Percentiles rank a stretch among this genome's conserved stretches.
Evolutionary conservation across 2,329 filamentous ascomycete genomes (phyloP).

Genomic region (Aspergillus bombycis): DNA sequence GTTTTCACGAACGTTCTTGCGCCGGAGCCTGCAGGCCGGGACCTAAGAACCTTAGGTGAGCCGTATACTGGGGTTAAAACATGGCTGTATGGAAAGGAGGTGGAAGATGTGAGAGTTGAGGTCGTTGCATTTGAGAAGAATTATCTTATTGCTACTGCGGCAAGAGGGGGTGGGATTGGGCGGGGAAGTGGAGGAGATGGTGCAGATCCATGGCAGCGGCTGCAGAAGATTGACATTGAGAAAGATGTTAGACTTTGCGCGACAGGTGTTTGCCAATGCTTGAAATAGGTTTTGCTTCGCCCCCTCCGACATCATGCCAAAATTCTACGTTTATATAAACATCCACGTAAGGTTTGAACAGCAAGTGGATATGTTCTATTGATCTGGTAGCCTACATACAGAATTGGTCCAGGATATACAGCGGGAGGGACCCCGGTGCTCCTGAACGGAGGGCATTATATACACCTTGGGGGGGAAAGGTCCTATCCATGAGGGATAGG

Average conservation of each 20-base stretch:
- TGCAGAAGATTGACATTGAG: slow-evolving; percentile 52
- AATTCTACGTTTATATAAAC: background rate
- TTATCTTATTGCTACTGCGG: slow-evolving; percentile 62
- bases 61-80: slow-evolving; percentile 51
- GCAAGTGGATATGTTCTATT: background rate
- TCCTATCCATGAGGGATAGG: background rate
- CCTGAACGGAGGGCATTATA: slow-evolving; percentile 2
- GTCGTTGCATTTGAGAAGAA: slow-evolving; percentile 61
- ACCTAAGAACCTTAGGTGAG: slow-evolving; percentile 33
- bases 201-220: slow-evolving; percentile 41
- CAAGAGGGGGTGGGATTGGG: slow-evolving; percentile 42
- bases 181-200: background rate
- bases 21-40: slow-evolving; percentile 35
- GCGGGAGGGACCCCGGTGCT: background rate
- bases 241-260: slow-evolving; percentile 48
- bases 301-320: too few species aligned
- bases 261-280: slow-evolving; percentile 40
- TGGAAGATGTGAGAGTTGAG: slow-evolving; percentile 60
- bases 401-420: background rate
- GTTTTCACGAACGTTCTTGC: slow-evolving; percentile 63
- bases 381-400: slow-evolving; percentile 1
- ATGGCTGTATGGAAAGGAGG: slow-evolving; percentile 49
- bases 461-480: background rate
- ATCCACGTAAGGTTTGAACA: background rate
- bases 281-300: slow-evolving; percentile 13